Conservation (phyloP, 1,139 yeast genomes). For the Pichia sp. region DNA sequence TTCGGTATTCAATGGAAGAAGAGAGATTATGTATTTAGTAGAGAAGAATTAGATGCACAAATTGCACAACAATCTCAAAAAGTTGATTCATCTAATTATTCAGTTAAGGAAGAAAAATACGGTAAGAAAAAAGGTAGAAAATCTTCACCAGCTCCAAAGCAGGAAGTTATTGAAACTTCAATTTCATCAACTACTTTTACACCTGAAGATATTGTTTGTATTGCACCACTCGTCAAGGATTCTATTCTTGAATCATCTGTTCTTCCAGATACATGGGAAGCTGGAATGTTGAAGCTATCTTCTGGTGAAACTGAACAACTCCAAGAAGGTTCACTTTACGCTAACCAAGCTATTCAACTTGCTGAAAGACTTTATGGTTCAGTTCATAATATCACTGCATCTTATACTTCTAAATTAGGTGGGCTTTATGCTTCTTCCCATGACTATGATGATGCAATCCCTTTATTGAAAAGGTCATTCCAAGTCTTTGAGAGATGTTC, state of each 20-base stretch:
- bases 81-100: slow-evolving; percentile 5
- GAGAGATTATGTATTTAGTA: slow-evolving; percentile 45
- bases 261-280: slow-evolving; percentile 74
- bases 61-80: slow-evolving; percentile 20
- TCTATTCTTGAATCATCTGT: slow-evolving; percentile 60
- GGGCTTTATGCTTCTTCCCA: slow-evolving; percentile 25
- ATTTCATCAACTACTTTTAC: slow-evolving; percentile 40
- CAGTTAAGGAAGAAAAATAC: slow-evolving; percentile 16
- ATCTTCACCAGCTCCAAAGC: slow-evolving; percentile 8
- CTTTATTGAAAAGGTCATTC: slow-evolving; percentile 65
- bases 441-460: slow-evolving; percentile 47
- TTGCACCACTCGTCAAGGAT: slow-evolving; percentile 71
- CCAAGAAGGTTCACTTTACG: slow-evolving; percentile 48
- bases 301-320: slow-evolving; percentile 30
- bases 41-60: slow-evolving; percentile 38
- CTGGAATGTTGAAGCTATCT: slow-evolving; percentile 50
- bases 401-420: slow-evolving; percentile 31
- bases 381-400: slow-evolving; percentile 73
- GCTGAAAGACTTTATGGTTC: slow-evolving; percentile 82
- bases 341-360: slow-evolving; percentile 64
- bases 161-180: slow-evolving; percentile 2
- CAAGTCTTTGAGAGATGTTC: slow-evolving; percentile 69
- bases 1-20: slow-evolving; percentile 83
- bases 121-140: slow-evolving; percentile 36
- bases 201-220: slow-evolving; percentile 56